A percentile compares a stretch with the other conserved stretches of the same genome.
Conservation (phyloP, 2,329 filamentous ascomycete species). For the Fusarium odoratissimum region DNA sequence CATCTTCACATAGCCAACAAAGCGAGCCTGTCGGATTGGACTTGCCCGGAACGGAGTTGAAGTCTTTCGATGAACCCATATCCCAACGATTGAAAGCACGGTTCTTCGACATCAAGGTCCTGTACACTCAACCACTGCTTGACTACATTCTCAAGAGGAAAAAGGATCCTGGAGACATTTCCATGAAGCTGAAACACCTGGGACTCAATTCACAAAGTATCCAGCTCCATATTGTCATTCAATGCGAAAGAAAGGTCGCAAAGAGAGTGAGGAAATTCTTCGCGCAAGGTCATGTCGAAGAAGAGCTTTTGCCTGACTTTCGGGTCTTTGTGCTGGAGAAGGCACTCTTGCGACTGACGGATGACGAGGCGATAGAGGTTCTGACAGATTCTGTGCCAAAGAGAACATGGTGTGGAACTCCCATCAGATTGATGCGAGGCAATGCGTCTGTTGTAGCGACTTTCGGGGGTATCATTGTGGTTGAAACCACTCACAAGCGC, state of each 20-base stretch:
- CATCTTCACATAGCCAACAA: accelerated
- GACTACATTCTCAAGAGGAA: background rate
- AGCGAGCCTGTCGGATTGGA: accelerated
- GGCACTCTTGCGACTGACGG: background rate
- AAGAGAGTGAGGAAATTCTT: background rate
- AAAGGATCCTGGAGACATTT: background rate
- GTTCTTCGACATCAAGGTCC: background rate
- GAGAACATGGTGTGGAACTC: background rate
- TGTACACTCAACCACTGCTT: background rate
- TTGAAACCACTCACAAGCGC: background rate
- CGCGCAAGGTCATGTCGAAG: background rate
- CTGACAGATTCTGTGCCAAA: accelerated
- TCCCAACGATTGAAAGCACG: background rate
- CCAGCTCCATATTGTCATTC: background rate
- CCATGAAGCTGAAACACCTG: background rate
- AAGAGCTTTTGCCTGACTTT: background rate
- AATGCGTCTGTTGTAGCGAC: background rate
- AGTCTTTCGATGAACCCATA: accelerated
- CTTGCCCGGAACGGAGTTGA: background rate
- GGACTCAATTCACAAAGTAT: accelerated
- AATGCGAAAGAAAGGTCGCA: background rate
- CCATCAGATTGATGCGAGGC: background rate
- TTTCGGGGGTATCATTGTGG: background rate
- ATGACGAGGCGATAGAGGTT: accelerated
- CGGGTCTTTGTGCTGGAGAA: background rate